phyloP scores from a whole-genome alignment of 768 basidiomycete genomes.

The Cyclocybe aegerita region DNA sequence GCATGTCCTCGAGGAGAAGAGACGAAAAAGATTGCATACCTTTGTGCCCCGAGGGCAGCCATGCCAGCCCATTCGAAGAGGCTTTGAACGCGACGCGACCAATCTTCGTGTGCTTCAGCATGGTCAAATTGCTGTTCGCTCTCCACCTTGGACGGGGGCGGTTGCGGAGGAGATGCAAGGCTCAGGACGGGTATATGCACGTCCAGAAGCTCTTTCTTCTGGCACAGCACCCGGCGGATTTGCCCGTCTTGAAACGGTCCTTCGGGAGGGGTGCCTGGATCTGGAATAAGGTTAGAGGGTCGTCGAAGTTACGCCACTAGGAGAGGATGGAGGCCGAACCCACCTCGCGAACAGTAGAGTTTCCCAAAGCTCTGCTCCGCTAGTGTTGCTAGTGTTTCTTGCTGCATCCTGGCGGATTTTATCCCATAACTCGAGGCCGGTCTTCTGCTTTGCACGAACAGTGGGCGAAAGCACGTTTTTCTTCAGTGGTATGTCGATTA shows the following conservation, averaged over 20 bases:
- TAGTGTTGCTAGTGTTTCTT: constrained; percentile 12
- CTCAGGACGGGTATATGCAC: constrained; percentile 41
- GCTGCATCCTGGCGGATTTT: constrained; percentile 27
- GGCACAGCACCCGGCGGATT: constrained; percentile 22
- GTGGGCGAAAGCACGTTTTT: constrained; percentile 34
- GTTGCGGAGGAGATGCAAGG: constrained; percentile 26
- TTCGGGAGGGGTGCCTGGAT: constrained; percentile 14
- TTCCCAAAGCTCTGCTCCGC: constrained; percentile 38
- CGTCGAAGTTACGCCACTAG: not conserved
- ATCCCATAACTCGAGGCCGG: constrained; percentile 53
- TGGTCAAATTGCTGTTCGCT: constrained; percentile 5
- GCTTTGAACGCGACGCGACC: constrained; percentile 40
- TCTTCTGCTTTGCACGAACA: constrained; percentile 36
- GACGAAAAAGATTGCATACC: constrained; percentile 35
- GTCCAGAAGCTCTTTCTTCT: constrained; percentile 25
- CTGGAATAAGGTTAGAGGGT: not conserved
- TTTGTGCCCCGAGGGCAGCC: constrained; percentile 63
- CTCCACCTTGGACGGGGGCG: constrained; percentile 3
- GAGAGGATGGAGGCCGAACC: constrained; percentile 2
- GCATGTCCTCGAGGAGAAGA: no score
- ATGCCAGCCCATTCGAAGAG: constrained; percentile 78
- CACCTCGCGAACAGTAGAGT: constrained; percentile 38
- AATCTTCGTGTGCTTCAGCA: constrained; percentile 46
- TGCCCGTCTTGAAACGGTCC: constrained; percentile 15
- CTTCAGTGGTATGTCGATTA: constrained; percentile 45